phyloP scores from a whole-genome alignment of 179 eudicot genomes.

The Heliamphora ciliata region DNA sequence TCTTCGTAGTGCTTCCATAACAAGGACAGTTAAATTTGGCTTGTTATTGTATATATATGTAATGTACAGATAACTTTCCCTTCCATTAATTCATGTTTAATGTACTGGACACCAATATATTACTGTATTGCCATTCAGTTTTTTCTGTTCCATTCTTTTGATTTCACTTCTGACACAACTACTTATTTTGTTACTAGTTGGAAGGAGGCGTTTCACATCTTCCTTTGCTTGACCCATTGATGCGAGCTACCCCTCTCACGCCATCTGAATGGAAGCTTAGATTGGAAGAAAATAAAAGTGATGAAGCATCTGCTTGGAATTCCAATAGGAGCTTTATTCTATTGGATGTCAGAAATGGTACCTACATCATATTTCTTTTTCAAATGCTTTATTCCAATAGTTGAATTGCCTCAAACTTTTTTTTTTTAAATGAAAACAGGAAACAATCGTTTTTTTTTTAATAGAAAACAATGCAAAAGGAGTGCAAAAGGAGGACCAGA shows the following conservation, averaged over 20 bases:
- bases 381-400: neutral
- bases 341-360: conserved; percentile 98
- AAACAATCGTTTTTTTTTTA: too few relatives aligned
- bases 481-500: too few relatives aligned
- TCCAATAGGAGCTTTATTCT: conserved; percentile 33
- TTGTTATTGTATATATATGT: too few relatives aligned
- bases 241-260: conserved; percentile 76
- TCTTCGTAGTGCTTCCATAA: too few relatives aligned
- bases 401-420: neutral
- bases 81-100: too few relatives aligned
- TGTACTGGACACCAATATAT: neutral
- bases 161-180: neutral
- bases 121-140: neutral
- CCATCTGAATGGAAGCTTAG: conserved; percentile 73
- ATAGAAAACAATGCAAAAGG: too few relatives aligned
- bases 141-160: neutral
- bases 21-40: too few relatives aligned
- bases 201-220: conserved; percentile 82
- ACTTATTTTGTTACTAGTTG: conserved; percentile 36
- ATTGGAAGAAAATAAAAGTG: conserved; percentile 36
- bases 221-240: conserved; percentile 73
- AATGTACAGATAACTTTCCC: too few relatives aligned
- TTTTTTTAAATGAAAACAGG: too few relatives aligned
- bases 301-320: conserved; percentile 25
- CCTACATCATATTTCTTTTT: conserved; percentile 15